Evolutionary conservation across 2,329 filamentous ascomycete species (phyloP).

Genomic region (Truncatella angustata): DNA sequence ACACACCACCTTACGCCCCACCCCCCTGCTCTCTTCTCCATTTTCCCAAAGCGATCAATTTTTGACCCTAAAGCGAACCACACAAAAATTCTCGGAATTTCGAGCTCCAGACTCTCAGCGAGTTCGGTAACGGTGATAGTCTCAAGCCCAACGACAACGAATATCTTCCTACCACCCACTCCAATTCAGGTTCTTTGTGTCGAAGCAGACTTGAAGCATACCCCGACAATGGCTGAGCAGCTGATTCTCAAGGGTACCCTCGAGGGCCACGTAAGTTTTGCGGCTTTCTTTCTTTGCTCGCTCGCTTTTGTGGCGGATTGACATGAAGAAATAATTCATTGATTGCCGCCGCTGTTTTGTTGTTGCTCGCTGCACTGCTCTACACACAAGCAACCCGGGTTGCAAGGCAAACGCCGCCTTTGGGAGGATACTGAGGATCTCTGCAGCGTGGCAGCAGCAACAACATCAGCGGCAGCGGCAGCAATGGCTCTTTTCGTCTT

Average conservation of each 20-base stretch:
- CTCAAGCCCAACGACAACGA: constrained; percentile 13
- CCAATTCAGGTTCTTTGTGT: constrained; percentile 21
- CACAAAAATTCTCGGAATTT: constrained; percentile 40
- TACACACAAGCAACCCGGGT: too few relatives aligned
- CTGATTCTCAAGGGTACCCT: constrained; percentile 95
- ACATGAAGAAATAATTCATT: constrained; percentile 13
- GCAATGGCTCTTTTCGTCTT: background rate
- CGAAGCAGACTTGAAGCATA: constrained; percentile 15
- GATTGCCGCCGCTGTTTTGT: constrained; percentile 25
- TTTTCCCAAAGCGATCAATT: constrained; percentile 13
- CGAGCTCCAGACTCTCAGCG: constrained; percentile 24
- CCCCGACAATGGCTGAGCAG: constrained; percentile 76
- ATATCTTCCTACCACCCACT: constrained; percentile 37
- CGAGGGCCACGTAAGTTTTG: constrained; percentile 83
- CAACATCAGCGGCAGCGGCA: background rate
- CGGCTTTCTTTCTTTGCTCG: too few relatives aligned
- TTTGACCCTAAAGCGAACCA: constrained; percentile 50
- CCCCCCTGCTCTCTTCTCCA: background rate
- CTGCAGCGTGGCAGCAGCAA: background rate
- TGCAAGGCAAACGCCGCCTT: too few relatives aligned
- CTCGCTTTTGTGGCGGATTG: background rate
- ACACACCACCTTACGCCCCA: too few relatives aligned
- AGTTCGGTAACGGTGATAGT: constrained; percentile 39
- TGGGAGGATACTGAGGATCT: too few relatives aligned
- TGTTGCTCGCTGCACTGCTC: too few relatives aligned